Base-by-base conservation (phyloP, 352 stramenopile genomes). In the Globisporangium perplexum region DNA sequence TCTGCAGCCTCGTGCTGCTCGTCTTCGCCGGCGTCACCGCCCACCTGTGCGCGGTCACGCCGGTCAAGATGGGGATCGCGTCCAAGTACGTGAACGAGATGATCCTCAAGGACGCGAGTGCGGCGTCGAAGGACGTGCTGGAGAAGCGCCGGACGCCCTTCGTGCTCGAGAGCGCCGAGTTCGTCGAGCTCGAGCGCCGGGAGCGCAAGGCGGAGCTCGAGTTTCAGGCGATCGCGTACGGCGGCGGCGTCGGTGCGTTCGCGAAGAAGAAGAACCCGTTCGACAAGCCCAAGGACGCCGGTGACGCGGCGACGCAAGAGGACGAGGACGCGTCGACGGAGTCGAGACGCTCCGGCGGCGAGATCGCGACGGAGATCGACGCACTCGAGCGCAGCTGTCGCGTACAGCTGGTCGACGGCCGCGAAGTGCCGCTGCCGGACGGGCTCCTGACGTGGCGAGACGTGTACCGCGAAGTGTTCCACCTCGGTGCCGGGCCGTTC, bases 31-130 rank as follows among this genome's bases (percentile, higher is more conserved):
- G 84, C 3, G 68, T 90, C 15, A 90, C 83, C 4, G 83, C 86
- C 0, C 82, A 92, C 36, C 48, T 93, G 48, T 88, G 88, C 35
- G 85, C 81, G 0, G 67, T 92, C 47, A 95, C 86, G 18, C 89
- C 90, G 4, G 82, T 95, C 24, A 76, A 89, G 61, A 86, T 98
- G 70, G 88, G 86, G 8, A 76, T 95, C 22, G 84, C 87, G 0
- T 70, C 86, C 26, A 93, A 96, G 58, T 97, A 92, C 50, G 71
- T 97, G 30, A 92, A 94, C 58, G 83, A 95, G 38, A 79, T 88
- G 53, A 92, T 92, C 49, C 62, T 97, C 2, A 82, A 90, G 35
- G 83, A 96, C 57, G 86, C 89, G 8, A 92, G 79, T 22, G 66
- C 79, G 14, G 74, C 74, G 0, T 86, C 86, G 7, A 88, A 90